Conservation (phyloP, 139 green algal genomes). For the Picochlorum sp. region DNA sequence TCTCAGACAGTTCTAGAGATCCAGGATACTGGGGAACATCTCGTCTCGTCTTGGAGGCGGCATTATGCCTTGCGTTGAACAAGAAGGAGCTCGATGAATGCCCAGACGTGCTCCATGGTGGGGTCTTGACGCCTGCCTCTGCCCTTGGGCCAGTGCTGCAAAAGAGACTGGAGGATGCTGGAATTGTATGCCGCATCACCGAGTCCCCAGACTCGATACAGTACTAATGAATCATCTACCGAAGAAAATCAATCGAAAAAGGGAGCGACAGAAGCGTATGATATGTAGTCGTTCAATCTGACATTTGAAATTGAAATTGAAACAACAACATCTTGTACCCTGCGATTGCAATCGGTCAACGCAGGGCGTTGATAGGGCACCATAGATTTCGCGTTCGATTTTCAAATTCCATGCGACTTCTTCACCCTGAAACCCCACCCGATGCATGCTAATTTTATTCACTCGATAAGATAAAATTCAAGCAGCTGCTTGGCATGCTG, state of each 20-base stretch:
- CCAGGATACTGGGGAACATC: constrained; percentile 23
- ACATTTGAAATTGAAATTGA: too few relatives aligned
- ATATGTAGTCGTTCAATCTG: too few relatives aligned
- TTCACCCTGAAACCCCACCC: too few relatives aligned
- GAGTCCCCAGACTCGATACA: not conserved
- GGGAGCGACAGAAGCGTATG: too few relatives aligned
- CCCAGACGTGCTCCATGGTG: constrained; percentile 25
- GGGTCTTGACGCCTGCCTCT: constrained; percentile 56
- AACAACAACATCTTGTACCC: too few relatives aligned
- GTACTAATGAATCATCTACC: too few relatives aligned
- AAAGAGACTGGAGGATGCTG: constrained; percentile 39
- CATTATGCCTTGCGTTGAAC: constrained; percentile 38
- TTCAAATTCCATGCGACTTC: too few relatives aligned
- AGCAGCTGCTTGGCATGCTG: constrained; percentile 6
- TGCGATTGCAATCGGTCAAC: too few relatives aligned
- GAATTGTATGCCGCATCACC: constrained; percentile 4
- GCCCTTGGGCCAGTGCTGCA: constrained; percentile 51
- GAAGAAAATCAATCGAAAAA: too few relatives aligned
- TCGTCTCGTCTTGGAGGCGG: constrained; percentile 50
- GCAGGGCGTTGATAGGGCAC: too few relatives aligned
- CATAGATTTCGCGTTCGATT: too few relatives aligned
- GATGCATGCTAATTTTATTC: too few relatives aligned
- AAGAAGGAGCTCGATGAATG: constrained; percentile 27
- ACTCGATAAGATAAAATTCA: not conserved
- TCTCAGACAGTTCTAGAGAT: constrained; percentile 18